phyloP scores from a whole-genome alignment of 371 early-diverging fungal genomes.

The Choanephora cucurbitarum region DNA sequence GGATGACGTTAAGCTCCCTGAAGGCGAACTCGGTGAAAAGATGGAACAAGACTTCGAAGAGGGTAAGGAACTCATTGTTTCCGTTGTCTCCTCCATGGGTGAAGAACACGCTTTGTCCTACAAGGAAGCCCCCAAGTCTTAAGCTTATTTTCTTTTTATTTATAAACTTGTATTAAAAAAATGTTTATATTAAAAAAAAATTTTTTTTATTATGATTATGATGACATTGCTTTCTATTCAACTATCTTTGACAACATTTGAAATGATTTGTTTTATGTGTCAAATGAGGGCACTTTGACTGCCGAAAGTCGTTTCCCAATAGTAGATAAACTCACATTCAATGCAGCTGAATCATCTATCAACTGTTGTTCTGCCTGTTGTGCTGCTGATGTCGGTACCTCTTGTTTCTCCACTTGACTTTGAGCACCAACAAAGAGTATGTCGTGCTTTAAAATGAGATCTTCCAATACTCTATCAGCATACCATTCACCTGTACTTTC shows the following conservation, averaged over 20 bases:
- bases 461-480: constrained; percentile 43
- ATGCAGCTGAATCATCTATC: neutral
- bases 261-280: too few species aligned
- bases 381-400: neutral
- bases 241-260: too few species aligned
- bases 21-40: constrained; percentile 82
- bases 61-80: constrained; percentile 85
- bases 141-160: constrained; percentile 7
- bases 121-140: constrained; percentile 48
- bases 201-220: too few species aligned
- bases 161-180: neutral
- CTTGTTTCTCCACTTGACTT: neutral
- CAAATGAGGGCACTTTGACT: too few species aligned
- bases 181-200: constrained; percentile 3
- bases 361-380: neutral
- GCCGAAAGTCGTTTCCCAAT: too few species aligned
- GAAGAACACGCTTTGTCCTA: constrained; percentile 85
- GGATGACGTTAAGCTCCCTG: constrained; percentile 96
- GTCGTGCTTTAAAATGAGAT: constrained; percentile 35
- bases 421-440: constrained; percentile 18
- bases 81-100: constrained; percentile 92
- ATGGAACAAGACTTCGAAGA: constrained; percentile 75
- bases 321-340: neutral
- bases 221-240: too few species aligned
- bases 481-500: constrained; percentile 49